phyloP scores from a whole-genome alignment of 108 stramenopile species.

The Mediolabrus comicus region DNA sequence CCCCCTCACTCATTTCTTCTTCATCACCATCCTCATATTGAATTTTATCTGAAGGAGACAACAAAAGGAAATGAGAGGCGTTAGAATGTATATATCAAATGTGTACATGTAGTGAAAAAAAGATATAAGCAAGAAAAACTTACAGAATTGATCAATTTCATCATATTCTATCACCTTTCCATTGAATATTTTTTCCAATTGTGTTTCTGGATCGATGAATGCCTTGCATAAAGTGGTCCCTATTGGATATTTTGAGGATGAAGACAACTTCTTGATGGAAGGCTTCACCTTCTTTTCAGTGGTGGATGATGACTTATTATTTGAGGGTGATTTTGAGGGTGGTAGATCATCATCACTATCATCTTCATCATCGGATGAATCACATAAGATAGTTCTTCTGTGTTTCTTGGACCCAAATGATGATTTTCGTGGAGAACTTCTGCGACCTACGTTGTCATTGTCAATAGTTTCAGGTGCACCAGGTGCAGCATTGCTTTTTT shows the following conservation, averaged over 20 bases:
- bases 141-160: neutral
- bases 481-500: too few relatives aligned
- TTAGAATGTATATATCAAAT: too few relatives aligned
- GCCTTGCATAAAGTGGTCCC: neutral
- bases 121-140: too few relatives aligned
- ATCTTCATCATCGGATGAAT: too few relatives aligned
- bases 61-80: too few relatives aligned
- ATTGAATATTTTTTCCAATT: neutral
- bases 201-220: neutral
- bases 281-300: neutral
- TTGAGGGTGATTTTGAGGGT: neutral
- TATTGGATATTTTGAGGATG: neutral
- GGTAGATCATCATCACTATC: too few relatives aligned
- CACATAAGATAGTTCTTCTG: too few relatives aligned
- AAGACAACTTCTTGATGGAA: neutral
- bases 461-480: too few relatives aligned
- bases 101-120: too few relatives aligned
- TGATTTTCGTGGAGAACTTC: too few relatives aligned
- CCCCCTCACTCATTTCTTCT: constrained; percentile 10
- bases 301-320: neutral
- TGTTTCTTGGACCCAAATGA: too few relatives aligned
- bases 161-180: constrained; percentile 4
- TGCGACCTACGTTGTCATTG: too few relatives aligned
- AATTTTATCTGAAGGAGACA: neutral
- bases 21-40: constrained; percentile 7